Conservation (phyloP, 1,139 yeast genomes). For the Yamadazyma membranifaciens region DNA sequence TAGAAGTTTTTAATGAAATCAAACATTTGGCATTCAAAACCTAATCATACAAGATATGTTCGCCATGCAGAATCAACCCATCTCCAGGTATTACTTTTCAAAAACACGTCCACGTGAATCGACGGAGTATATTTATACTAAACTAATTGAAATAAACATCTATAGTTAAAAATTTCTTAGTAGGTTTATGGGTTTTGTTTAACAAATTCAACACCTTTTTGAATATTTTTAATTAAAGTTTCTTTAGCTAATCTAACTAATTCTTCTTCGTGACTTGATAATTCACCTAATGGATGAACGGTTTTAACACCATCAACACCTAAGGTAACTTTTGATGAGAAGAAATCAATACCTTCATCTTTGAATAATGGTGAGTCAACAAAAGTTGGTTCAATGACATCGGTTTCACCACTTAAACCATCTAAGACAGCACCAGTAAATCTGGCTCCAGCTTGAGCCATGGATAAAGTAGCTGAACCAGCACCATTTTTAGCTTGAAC, state of each 20-base stretch:
- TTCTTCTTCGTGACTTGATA: constrained; percentile 57
- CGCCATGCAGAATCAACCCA: too few relatives aligned
- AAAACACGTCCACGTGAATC: too few relatives aligned
- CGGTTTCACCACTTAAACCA: constrained; percentile 52
- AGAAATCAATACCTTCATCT: constrained; percentile 54
- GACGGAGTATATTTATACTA: too few relatives aligned
- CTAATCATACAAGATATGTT: too few relatives aligned
- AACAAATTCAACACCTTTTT: constrained; percentile 59
- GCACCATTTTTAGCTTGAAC: constrained; percentile 94
- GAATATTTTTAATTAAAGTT: constrained; percentile 55
- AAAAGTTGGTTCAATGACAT: constrained; percentile 50
- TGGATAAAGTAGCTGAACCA: constrained; percentile 92
- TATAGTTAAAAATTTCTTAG: too few relatives aligned
- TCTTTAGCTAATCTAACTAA: constrained; percentile 54
- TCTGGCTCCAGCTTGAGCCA: constrained; percentile 95
- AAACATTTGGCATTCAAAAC: too few relatives aligned
- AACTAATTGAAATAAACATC: too few relatives aligned
- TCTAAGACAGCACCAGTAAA: constrained; percentile 62
- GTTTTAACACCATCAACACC: constrained; percentile 56
- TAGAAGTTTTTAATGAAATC: too few relatives aligned
- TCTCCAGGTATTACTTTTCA: too few relatives aligned
- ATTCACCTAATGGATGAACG: constrained; percentile 55
- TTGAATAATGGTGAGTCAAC: constrained; percentile 49
- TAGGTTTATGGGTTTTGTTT: constrained; percentile 46
- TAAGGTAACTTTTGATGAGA: constrained; percentile 64